These are phyloP conservation scores for Ramaria rubella DNA, from an alignment of 768 basidiomycete species.

Conservation along the genomic window DNA sequence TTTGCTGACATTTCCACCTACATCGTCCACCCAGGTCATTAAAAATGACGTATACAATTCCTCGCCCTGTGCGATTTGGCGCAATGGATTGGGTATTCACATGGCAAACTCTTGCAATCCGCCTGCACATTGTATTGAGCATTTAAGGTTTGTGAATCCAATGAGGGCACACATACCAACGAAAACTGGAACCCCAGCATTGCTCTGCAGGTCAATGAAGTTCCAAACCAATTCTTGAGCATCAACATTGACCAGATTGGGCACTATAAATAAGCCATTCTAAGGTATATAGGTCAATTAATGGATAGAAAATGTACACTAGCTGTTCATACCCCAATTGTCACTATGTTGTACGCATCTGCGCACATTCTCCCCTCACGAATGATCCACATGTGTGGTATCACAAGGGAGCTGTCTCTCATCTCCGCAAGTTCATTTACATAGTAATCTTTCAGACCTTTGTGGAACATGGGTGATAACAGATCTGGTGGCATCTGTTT, in stretches of 20 bases:
- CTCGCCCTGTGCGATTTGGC: not conserved
- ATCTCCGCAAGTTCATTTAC: constrained; percentile 16
- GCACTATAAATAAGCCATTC: no score
- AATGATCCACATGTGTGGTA: constrained; percentile 1
- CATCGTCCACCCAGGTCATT: constrained; percentile 12
- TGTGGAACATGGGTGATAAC: constrained; percentile 15
- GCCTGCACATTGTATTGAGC: not conserved
- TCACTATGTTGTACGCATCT: not conserved
- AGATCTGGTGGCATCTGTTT: not conserved
- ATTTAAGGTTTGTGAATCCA: not conserved
- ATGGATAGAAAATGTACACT: not conserved
- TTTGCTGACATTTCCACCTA: constrained; percentile 10
- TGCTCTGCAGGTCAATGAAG: not conserved
- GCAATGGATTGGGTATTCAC: constrained; percentile 10
- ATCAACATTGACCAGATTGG: not conserved
- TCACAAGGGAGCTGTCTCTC: not conserved
- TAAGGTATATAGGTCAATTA: not conserved
- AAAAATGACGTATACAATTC: constrained; percentile 4
- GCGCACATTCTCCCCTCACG: not conserved
- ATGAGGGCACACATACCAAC: not conserved
- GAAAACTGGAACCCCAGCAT: not conserved
- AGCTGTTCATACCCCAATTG: no score
- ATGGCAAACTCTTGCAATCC: not conserved
- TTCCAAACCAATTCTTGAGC: not conserved
- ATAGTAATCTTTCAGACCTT: constrained; percentile 14